These are phyloP conservation scores for Colletotrichum simmondsii DNA, from an alignment of 2,329 filamentous ascomycete genomes.

Conservation along the genomic window DNA sequence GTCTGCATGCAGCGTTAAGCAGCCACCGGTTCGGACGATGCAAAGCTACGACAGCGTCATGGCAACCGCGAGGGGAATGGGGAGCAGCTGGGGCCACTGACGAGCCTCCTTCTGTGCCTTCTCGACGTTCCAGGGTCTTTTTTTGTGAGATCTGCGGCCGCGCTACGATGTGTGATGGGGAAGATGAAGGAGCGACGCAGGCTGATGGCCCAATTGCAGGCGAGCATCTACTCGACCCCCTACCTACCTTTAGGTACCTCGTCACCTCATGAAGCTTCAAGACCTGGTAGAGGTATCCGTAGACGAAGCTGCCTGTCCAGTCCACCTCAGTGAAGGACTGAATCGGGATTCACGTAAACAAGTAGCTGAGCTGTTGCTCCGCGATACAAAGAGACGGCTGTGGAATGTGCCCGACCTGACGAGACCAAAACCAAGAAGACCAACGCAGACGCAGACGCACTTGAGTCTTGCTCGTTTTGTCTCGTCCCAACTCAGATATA, in stretches of 20 bases:
- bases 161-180: constrained; percentile 1
- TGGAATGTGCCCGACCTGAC: not conserved
- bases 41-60: constrained; percentile 34
- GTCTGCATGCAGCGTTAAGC: constrained; percentile 27
- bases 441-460: not conserved
- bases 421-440: not conserved
- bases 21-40: constrained; percentile 18
- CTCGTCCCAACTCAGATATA: not conserved
- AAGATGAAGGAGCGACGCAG: constrained; percentile 10
- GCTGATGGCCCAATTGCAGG: not conserved
- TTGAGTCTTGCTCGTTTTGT: not conserved
- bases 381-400: constrained; percentile 20
- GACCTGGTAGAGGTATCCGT: not conserved
- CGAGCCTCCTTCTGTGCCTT: not conserved
- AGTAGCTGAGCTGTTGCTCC: constrained; percentile 15
- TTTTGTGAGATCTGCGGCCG: constrained; percentile 18
- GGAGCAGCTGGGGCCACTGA: constrained; percentile 10
- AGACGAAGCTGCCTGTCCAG: constrained; percentile 5
- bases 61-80: constrained; percentile 32
- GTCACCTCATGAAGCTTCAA: not conserved
- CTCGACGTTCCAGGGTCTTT: not conserved
- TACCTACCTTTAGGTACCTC: not conserved
- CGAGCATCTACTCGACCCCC: not conserved
- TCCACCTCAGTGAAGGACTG: constrained; percentile 14
- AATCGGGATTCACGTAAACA: constrained; percentile 26